Evolutionary conservation across 768 basidiomycete genomes (phyloP), one percentile per base, ranked within the genome.

Genomic region (Lactifluus hygrophoroides): DNA sequence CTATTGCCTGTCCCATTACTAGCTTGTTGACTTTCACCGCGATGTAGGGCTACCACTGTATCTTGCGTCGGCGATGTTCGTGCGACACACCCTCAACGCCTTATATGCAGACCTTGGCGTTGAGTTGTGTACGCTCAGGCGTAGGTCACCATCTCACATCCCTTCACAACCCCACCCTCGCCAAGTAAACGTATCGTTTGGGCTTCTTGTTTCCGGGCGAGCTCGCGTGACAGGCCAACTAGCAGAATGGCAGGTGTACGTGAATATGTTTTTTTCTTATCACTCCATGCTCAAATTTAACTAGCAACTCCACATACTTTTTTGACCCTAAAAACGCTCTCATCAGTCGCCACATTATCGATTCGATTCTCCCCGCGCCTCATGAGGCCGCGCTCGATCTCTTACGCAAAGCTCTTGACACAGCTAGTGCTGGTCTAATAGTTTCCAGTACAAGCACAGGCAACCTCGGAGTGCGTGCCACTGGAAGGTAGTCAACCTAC

Each of bases 361-460:
- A 90, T 66, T 84, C 84, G n/a, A 90, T 91, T 47, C 79, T 83
- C 45, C 89, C 89, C 0, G 83, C 84, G 1, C 89, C 89, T 3
- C 86, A 88, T 65, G 75, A 81, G 49, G 78, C 83, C 0, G 84
- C 84, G 2, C 88, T 84, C 65, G 81, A 86, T 55, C 78, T 83
- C 2, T 72, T 89, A 1, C 73, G 78, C 17, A 64, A 66, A 10
- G 69, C 70, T 17, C 58, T 76, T 11, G 48, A 52, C 19, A 42
- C 38, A 3, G 19, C 51, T 21, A 52, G 27, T 13, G 19, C 51
- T 19, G 28, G 38, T 10, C 11, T 52, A 17, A 19, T 52, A 1
- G 28, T 40, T 30, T 27, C 45, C 17, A 21, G 28, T 27, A 6
- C 16, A 40, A 17, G 16, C 17, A 42, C 40, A 8, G 5, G 13